Evolutionary conservation across 1,139 yeast genomes (phyloP).

Genomic region (Chernovozyma aurita): DNA sequence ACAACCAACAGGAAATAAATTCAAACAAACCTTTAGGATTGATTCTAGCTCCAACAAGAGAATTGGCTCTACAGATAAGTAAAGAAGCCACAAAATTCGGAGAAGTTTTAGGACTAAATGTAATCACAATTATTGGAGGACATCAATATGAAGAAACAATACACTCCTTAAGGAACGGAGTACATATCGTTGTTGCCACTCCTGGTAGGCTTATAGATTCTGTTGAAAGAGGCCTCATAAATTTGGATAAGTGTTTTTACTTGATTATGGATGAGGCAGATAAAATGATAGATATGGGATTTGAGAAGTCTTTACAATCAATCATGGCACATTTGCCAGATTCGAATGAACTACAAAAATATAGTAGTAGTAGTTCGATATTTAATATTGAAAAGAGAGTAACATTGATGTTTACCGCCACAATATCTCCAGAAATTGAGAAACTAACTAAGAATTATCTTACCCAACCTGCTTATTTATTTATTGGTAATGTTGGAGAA

Average conservation of each 20-base stretch:
- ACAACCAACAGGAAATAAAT: conserved; percentile 21
- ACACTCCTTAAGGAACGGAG: conserved; percentile 56
- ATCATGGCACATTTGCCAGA: conserved; percentile 48
- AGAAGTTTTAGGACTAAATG: conserved; percentile 36
- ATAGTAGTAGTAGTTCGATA: conserved; percentile 22
- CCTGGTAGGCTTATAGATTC: conserved; percentile 89
- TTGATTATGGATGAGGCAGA: conserved; percentile 91
- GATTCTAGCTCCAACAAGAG: conserved; percentile 88
- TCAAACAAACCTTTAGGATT: conserved; percentile 49
- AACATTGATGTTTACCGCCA: conserved; percentile 92
- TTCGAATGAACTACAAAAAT: conserved; percentile 22
- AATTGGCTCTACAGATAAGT: conserved; percentile 83
- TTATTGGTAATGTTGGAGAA: conserved; percentile 61
- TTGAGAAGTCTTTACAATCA: conserved; percentile 70
- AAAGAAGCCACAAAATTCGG: conserved; percentile 56
- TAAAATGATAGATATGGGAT: conserved; percentile 92
- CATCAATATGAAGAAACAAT: conserved; percentile 77
- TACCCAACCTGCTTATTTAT: conserved; percentile 55
- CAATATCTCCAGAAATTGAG: conserved; percentile 76
- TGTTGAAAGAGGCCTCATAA: conserved; percentile 60
- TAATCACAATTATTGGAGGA: conserved; percentile 83
- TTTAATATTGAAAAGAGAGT: conserved; percentile 26
- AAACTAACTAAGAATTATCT: conserved; percentile 60
- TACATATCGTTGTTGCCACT: conserved; percentile 84
- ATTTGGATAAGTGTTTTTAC: conserved; percentile 58